Evolutionary conservation across 345 rosid genomes (phyloP).

Genomic region (Brassica rapa): DNA sequence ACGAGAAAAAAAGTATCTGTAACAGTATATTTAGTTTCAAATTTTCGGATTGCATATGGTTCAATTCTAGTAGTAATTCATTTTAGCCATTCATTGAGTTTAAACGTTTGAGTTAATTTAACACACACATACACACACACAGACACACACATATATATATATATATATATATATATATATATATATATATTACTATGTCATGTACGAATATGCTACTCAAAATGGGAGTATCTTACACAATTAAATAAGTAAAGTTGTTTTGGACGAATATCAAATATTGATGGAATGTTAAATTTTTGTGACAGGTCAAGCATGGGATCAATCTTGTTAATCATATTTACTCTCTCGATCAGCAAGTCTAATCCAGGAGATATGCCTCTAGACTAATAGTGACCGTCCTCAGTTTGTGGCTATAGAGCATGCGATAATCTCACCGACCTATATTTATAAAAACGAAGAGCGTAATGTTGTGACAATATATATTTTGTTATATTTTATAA

Average conservation of each 20-base stretch:
- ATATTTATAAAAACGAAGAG: slow-evolving; percentile 5
- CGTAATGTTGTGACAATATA: slow-evolving; percentile 22
- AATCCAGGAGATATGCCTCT: slow-evolving; percentile 41
- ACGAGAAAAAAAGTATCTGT: background rate
- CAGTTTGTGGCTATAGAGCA: slow-evolving; percentile 19
- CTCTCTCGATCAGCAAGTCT: slow-evolving; percentile 60
- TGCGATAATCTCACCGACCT: slow-evolving; percentile 23
- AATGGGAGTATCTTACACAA: background rate
- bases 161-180: background rate
- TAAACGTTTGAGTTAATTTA: background rate
- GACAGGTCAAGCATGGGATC: slow-evolving; percentile 96
- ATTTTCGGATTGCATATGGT: background rate
- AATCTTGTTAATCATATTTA: slow-evolving; percentile 84
- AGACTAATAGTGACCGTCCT: slow-evolving; percentile 40
- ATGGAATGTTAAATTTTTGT: slow-evolving; percentile 8
- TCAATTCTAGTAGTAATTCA: background rate
- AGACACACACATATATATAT: no score
- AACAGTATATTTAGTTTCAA: no score
- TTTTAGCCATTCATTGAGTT: background rate
- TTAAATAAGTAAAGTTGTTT: slow-evolving; percentile 4
- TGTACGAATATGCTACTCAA: slow-evolving; percentile 1
- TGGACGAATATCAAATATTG: background rate
- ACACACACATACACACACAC: no score
- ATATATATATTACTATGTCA: background rate
- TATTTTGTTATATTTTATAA: background rate